Percentiles rank a stretch among this genome's conserved stretches.
Conservation (phyloP, 169 alveolate species). For the Plasmodium coatneyi region DNA sequence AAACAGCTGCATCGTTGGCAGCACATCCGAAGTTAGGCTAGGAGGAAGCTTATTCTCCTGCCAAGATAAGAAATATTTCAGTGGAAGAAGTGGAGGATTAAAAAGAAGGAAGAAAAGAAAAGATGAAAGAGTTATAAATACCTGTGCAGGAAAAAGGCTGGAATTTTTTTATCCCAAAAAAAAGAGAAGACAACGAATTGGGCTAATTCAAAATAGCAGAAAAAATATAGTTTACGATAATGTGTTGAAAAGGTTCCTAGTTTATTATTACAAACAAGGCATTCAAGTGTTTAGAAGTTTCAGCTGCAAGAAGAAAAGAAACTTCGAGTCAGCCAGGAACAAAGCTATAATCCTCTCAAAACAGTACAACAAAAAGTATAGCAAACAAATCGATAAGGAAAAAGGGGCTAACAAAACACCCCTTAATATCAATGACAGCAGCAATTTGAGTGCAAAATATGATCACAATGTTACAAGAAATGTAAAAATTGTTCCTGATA, state of each 20-base stretch:
- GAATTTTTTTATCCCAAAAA: constrained; percentile 83
- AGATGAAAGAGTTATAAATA: constrained; percentile 79
- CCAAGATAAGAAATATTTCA: constrained; percentile 65
- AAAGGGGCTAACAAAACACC: neutral
- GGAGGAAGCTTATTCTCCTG: neutral
- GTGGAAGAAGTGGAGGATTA: constrained; percentile 84
- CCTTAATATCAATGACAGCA: constrained; percentile 17
- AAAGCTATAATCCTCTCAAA: constrained; percentile 80
- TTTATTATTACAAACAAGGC: constrained; percentile 84
- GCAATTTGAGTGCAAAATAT: constrained; percentile 51
- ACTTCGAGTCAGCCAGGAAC: constrained; percentile 79
- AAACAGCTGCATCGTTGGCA: neutral
- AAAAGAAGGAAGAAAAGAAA: constrained; percentile 80
- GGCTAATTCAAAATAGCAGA: constrained; percentile 83
- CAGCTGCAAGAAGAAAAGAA: constrained; percentile 72
- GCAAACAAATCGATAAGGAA: constrained; percentile 31
- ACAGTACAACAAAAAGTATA: constrained; percentile 76
- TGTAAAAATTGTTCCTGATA: constrained; percentile 80
- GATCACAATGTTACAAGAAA: constrained; percentile 75
- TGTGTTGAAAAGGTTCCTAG: constrained; percentile 77
- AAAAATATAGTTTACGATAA: constrained; percentile 83
- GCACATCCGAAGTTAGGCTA: neutral
- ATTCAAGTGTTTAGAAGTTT: constrained; percentile 83
- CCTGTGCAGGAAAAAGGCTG: constrained; percentile 78
- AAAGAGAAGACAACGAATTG: constrained; percentile 77